Evolutionary conservation across 768 basidiomycete species (phyloP).

Genomic region (Lyophyllum shimeji): DNA sequence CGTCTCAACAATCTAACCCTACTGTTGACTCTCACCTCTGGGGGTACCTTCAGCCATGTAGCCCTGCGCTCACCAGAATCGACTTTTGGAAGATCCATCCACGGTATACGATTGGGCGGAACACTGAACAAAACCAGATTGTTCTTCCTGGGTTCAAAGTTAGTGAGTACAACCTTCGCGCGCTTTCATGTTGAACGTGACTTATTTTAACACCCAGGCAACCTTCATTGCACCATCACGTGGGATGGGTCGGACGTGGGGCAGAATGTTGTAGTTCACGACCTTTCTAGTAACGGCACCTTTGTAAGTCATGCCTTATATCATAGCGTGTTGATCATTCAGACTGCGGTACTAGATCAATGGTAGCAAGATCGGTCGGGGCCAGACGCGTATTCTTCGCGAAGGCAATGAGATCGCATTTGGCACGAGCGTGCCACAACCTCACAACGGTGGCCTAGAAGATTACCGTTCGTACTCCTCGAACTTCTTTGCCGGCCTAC

Average conservation of each 20-base stretch:
- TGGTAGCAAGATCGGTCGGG: conserved; percentile 59
- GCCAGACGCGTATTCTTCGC: conserved; percentile 52
- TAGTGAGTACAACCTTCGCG: conserved; percentile 48
- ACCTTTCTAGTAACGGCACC: conserved; percentile 73
- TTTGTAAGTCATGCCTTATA: conserved; percentile 42
- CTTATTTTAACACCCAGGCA: conserved; percentile 37
- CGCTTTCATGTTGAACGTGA: neutral
- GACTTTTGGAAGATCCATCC: conserved; percentile 59
- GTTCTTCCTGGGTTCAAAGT: conserved; percentile 71
- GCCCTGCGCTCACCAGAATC: conserved; percentile 47
- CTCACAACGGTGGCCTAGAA: conserved; percentile 46
- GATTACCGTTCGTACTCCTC: conserved; percentile 65
- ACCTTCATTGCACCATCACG: conserved; percentile 53
- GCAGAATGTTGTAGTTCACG: conserved; percentile 49
- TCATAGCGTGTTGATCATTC: too few relatives aligned
- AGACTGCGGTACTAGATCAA: conserved; percentile 57
- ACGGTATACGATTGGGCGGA: conserved; percentile 56
- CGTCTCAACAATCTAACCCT: conserved; percentile 32
- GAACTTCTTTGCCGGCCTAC: neutral
- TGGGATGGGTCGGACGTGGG: conserved; percentile 56
- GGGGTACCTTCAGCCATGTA: conserved; percentile 73
- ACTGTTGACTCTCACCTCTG: conserved; percentile 50
- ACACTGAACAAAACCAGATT: conserved; percentile 45
- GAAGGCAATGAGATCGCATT: conserved; percentile 90
- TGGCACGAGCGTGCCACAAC: conserved; percentile 55